These are phyloP conservation scores for Termitomyces sp. DNA, from an alignment of 768 basidiomycete species.

Conservation along the genomic window DNA sequence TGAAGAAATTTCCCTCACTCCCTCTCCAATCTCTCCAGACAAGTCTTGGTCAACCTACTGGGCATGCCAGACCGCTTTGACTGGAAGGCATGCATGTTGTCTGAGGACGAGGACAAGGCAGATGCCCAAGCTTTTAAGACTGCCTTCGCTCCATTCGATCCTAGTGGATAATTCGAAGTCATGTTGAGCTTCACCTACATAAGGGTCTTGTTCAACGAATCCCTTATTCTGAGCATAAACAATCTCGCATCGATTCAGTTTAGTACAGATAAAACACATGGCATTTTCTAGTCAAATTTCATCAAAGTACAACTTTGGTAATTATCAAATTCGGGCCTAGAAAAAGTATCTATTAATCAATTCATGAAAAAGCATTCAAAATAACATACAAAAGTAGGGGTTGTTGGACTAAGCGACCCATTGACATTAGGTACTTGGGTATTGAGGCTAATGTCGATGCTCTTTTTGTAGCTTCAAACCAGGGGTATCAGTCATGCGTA, in stretches of 20 bases:
- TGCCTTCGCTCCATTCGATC: constrained; percentile 74
- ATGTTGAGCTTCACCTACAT: background rate
- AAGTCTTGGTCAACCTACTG: constrained; percentile 74
- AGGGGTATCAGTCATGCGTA: background rate
- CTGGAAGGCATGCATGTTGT: constrained; percentile 84
- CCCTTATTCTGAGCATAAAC: background rate
- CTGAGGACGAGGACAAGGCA: constrained; percentile 79
- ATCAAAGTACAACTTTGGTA: background rate
- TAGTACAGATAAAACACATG: background rate
- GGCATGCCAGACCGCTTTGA: constrained; percentile 75
- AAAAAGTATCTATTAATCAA: background rate
- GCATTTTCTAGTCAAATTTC: background rate
- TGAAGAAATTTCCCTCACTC: background rate
- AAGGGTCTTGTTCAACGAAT: background rate
- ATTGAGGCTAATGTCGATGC: constrained; percentile 13
- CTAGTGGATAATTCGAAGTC: constrained; percentile 20
- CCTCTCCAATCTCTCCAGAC: constrained; percentile 37
- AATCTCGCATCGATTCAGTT: background rate
- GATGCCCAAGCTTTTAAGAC: constrained; percentile 83
- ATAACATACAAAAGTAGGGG: constrained; percentile 7
- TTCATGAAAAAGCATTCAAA: background rate
- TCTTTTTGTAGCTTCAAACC: constrained; percentile 25
- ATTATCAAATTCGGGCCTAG: background rate
- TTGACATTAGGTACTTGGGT: constrained; percentile 13
- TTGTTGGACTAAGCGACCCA: constrained; percentile 10